Evolutionary conservation across 495 filamentous ascomycete species (phyloP).

Genomic region (Hypoxylon lenormandii): DNA sequence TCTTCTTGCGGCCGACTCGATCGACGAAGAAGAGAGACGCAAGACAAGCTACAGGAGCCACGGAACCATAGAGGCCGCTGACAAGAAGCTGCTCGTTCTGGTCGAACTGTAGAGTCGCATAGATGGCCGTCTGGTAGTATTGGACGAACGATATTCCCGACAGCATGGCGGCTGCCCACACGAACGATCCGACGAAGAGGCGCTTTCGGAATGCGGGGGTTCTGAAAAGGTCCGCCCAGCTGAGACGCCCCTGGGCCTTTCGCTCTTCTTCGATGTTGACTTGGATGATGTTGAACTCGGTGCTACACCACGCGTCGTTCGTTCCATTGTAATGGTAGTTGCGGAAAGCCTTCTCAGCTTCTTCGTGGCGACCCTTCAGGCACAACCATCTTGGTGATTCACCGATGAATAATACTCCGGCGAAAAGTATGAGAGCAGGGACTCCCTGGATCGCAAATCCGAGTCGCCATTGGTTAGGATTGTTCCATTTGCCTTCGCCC

Average conservation of each 20-base stretch:
- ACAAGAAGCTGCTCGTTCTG: slow-evolving; percentile 64
- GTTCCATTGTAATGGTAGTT: slow-evolving; percentile 60
- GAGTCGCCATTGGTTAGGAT: slow-evolving; percentile 64
- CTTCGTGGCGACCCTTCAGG: slow-evolving; percentile 61
- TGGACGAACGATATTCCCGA: slow-evolving; percentile 67
- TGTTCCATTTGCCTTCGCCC: slow-evolving; percentile 56
- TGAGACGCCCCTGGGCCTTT: slow-evolving; percentile 48
- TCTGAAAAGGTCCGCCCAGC: slow-evolving; percentile 61
- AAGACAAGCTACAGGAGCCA: slow-evolving; percentile 65
- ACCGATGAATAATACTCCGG: slow-evolving; percentile 64
- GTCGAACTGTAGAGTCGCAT: slow-evolving; percentile 61
- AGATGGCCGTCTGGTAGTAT: slow-evolving; percentile 64
- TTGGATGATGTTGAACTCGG: slow-evolving; percentile 63
- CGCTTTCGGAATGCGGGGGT: slow-evolving; percentile 61
- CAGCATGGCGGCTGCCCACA: slow-evolving; percentile 66
- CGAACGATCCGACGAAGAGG: slow-evolving; percentile 64
- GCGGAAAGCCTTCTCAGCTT: slow-evolving; percentile 58
- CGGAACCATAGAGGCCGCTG: slow-evolving; percentile 64
- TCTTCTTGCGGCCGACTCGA: slow-evolving; percentile 63
- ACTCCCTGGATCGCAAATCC: slow-evolving; percentile 67
- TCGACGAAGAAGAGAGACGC: slow-evolving; percentile 66
- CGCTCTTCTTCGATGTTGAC: slow-evolving; percentile 59
- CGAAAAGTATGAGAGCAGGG: slow-evolving; percentile 62
- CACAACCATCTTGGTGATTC: slow-evolving; percentile 71
- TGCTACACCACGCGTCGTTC: slow-evolving; percentile 59